Conservation (phyloP, 164 flowering plant genomes). For the Sextonia rubra region DNA sequence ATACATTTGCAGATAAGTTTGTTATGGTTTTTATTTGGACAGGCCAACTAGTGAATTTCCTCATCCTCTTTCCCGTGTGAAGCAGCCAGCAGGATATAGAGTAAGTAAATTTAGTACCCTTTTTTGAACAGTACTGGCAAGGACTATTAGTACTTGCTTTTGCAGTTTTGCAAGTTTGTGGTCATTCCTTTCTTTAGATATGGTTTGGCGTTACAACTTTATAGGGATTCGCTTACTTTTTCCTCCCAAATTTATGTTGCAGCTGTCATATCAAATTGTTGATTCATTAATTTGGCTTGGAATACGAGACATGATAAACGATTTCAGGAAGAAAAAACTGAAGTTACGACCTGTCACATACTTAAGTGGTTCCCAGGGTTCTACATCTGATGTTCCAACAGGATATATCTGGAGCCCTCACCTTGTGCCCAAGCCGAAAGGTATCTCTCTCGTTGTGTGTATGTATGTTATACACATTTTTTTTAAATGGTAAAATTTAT, state of each 20-base stretch:
- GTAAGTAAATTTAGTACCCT: constrained; percentile 36
- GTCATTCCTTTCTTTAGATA: not conserved
- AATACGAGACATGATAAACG: constrained; percentile 96
- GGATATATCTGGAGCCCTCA: constrained; percentile 99
- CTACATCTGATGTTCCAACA: constrained; percentile 74
- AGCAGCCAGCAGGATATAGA: constrained; percentile 87
- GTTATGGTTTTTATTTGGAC: constrained; percentile 15
- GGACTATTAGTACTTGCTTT: not conserved
- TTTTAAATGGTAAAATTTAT: no score
- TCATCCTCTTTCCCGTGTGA: constrained; percentile 97
- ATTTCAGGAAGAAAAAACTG: constrained; percentile 84
- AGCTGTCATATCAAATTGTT: constrained; percentile 98
- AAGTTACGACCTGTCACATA: constrained; percentile 96
- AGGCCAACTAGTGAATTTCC: constrained; percentile 99
- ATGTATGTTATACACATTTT: no score
- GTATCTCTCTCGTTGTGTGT: constrained; percentile 23
- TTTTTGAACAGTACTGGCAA: not conserved
- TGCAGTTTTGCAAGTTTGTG: no score
- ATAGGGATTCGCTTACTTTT: not conserved
- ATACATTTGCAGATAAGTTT: not conserved
- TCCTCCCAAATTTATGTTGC: constrained; percentile 20
- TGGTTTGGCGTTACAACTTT: not conserved
- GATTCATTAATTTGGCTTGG: constrained; percentile 99
- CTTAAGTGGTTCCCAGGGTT: constrained; percentile 94
- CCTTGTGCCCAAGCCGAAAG: constrained; percentile 99